Evolutionary conservation across 2,329 filamentous ascomycete genomes (phyloP), one percentile per base, ranked within the genome.

Genomic region (Orbilia javanica): DNA sequence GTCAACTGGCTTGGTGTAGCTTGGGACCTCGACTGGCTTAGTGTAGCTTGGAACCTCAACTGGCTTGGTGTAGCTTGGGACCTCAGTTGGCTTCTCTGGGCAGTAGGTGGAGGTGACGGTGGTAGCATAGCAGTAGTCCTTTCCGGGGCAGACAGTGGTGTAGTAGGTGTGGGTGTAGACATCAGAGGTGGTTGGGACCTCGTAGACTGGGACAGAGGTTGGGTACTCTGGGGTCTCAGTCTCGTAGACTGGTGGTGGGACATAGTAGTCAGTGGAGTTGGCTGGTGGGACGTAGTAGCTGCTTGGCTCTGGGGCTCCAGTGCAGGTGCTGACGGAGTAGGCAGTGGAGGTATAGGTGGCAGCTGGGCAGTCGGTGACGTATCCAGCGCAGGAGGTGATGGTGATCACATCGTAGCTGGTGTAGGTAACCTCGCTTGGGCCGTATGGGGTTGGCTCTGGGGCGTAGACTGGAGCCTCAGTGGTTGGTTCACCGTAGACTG

Each of bases 61-160:
- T 34, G 34, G 27, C 42, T 44, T 60, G 36, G 55, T 50, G 25
- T 70, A 63, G 46, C 31, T 68, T 31, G 63, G 60, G 36, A 66
- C 42, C 18, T 60, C 55, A 60, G 55, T 60, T 22, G 55, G 34
- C 34, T 60, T 60, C 10, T 48, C 65, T 4, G 72, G 72, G 72
- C 72, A 76, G 39, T 53, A 76, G 48, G 72, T 76, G 27, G 72
- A 76, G 46, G 72, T 76, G 72, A 70, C 57, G 18, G 72, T 76
- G 48, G 72, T 76, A 15, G 72, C 72, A 66, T 76, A 76, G 72
- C 72, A 76, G 72, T 76, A 76, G 65, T 70, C 50, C 39, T 48
- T 57, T 39, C 72, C 72, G 10, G 72, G 72, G 72, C 72, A 76
- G 73, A 77, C 73, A 13, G 73, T 70, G 66, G 73, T 77, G 57